phyloP scores from a whole-genome alignment of 163 green algal species.

The Scenedesmus sp. region DNA sequence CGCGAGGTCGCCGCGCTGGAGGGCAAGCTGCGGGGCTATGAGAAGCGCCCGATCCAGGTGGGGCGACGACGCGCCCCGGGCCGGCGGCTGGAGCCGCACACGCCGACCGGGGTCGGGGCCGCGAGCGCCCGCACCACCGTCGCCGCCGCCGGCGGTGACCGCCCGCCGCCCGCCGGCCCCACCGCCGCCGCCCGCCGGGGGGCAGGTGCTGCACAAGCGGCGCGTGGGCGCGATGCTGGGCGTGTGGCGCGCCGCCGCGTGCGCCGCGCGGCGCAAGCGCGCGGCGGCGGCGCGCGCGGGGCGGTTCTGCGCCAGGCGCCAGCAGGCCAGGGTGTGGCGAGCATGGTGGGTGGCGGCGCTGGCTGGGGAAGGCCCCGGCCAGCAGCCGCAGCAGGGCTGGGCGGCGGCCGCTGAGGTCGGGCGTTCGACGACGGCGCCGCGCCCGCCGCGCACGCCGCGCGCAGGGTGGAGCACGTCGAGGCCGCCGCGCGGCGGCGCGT shows the following conservation, averaged over 20 bases:
- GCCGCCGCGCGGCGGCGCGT: constrained; percentile 29
- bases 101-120: too few relatives aligned
- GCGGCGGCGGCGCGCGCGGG: constrained; percentile 32
- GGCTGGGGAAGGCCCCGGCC: too few relatives aligned
- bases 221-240: constrained; percentile 48
- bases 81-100: too few relatives aligned
- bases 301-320: constrained; percentile 48
- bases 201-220: constrained; percentile 53
- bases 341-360: constrained; percentile 52
- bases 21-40: constrained; percentile 56
- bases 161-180: too few relatives aligned
- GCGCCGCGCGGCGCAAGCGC: constrained; percentile 28
- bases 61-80: too few relatives aligned
- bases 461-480: constrained; percentile 24
- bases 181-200: too few relatives aligned
- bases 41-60: constrained; percentile 61
- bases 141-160: too few relatives aligned
- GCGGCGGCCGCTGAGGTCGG: too few relatives aligned
- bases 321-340: constrained; percentile 58
- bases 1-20: constrained; percentile 58
- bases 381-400: neutral
- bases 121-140: too few relatives aligned
- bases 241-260: constrained; percentile 44
- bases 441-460: too few relatives aligned
- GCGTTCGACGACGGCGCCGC: too few relatives aligned